phyloP scores from a whole-genome alignment of 2,329 filamentous ascomycete genomes.

The Metarhizium robertsii region DNA sequence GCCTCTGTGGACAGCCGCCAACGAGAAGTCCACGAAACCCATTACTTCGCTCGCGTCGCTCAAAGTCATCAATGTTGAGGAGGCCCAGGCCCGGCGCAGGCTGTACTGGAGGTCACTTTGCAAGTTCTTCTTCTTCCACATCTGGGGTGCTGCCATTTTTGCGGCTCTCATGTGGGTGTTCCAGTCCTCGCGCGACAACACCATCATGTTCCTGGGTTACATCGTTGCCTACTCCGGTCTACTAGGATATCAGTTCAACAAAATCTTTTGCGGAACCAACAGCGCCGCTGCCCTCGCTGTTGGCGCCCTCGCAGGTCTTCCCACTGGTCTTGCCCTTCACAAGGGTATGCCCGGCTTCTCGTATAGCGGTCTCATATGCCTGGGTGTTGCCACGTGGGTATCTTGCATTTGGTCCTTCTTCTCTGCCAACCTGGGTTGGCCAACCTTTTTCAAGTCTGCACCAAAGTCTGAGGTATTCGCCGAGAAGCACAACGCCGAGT shows the following conservation, averaged over 20 bases:
- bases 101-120: neutral
- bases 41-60: neutral
- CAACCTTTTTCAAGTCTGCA: neutral
- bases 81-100: neutral
- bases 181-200: neutral
- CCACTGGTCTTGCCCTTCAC: neutral
- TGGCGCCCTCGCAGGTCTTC: neutral
- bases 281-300: neutral
- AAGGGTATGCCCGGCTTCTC: neutral
- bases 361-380: neutral
- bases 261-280: neutral
- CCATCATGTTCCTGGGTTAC: neutral
- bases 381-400: neutral
- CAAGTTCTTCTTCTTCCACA: neutral
- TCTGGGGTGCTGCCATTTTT: neutral
- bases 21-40: neutral
- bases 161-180: neutral
- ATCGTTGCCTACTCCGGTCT: neutral
- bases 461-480: neutral
- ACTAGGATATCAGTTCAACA: neutral
- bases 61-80: neutral
- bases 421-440: neutral
- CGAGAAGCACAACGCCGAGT: neutral
- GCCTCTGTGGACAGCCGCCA: neutral
- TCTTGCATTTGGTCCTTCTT: neutral